phyloP scores from a whole-genome alignment of 1,139 yeast genomes.

The Kodamaea anthophila region DNA sequence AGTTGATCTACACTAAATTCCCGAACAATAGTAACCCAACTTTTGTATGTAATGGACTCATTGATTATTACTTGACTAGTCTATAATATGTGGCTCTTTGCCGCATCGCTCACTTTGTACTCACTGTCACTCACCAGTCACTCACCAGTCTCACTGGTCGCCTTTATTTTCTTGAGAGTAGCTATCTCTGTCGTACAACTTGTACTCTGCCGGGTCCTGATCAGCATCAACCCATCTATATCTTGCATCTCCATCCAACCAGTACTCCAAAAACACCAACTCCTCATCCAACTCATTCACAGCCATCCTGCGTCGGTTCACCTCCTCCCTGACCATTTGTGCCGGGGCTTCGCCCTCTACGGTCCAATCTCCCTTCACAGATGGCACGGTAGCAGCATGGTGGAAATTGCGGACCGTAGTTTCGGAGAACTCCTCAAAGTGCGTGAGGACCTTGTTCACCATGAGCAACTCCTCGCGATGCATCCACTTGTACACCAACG shows the following conservation, averaged over 20 bases:
- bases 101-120: slow-evolving; percentile 2
- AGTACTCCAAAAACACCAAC: slow-evolving; percentile 31
- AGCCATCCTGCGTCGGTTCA: slow-evolving; percentile 26
- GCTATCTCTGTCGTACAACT: no score
- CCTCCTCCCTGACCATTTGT: slow-evolving; percentile 18
- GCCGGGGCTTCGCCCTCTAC: slow-evolving; percentile 23
- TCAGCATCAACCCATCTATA: slow-evolving; percentile 80
- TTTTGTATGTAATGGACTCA: no score
- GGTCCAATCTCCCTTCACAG: slow-evolving; percentile 21
- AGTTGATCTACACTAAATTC: no score
- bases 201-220: slow-evolving; percentile 68
- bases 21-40: no score
- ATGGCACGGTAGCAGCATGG: slow-evolving; percentile 25
- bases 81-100: no score
- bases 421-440: slow-evolving; percentile 38
- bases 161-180: no score
- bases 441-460: slow-evolving; percentile 28
- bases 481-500: slow-evolving; percentile 15
- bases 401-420: slow-evolving; percentile 35
- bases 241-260: slow-evolving; percentile 31
- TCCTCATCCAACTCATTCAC: slow-evolving; percentile 32
- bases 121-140: slow-evolving; percentile 14
- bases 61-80: no score
- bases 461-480: slow-evolving; percentile 26
- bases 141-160: no score